Evolutionary conservation across 768 basidiomycete species (phyloP), one percentile per base, ranked within the genome.

Genomic region (Tricholoma matsutake): DNA sequence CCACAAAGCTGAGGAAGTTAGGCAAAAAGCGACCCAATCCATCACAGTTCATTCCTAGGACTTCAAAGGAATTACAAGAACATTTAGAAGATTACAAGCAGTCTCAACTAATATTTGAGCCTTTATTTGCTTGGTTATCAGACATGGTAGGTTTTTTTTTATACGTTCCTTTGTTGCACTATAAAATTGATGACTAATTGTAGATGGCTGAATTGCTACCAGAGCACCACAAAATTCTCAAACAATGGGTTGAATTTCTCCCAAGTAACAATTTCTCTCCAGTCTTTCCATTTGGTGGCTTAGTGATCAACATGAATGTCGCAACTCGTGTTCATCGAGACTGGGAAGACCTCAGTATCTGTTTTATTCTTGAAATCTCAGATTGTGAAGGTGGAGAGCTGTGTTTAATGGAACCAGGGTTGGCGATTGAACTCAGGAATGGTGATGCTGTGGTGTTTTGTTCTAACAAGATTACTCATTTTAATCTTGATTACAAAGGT

Each of bases 251-350:
- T n/a, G n/a, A n/a, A n/a, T n/a, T n/a, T n/a, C n/a, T n/a, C n/a
- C n/a, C n/a, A n/a, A n/a, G 52, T 9, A 43, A 58, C 14, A 52
- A 58, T 54, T 20, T 56, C 59, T 62, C 62, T 56, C 57, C 67
- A 47, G 60, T 57, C 13, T 60, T 61, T 61, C 69, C 69, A 1
- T 72, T 71, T 62, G 51, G 54, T 13, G 65, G 69, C 1, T 54
- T 70, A 56, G 69, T 68, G 4, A n/a, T 71, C n/a, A 71, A 71
- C 53, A 31, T 70, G 22, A 62, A 63, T 56, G 69, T 65, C 13
- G 39, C 45, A 13, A 73, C 71, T 13, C 4, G 35, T n/a, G 55
- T 51, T 14, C 72, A 74, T 60, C 52, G 62, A 13, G 70, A 73
- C 56, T 20, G 20, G 3, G 31, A 57, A 10, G 70, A 72, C 63